Base-by-base conservation (phyloP, 2,329 filamentous ascomycete genomes). In the Cladosporium halotolerans region DNA sequence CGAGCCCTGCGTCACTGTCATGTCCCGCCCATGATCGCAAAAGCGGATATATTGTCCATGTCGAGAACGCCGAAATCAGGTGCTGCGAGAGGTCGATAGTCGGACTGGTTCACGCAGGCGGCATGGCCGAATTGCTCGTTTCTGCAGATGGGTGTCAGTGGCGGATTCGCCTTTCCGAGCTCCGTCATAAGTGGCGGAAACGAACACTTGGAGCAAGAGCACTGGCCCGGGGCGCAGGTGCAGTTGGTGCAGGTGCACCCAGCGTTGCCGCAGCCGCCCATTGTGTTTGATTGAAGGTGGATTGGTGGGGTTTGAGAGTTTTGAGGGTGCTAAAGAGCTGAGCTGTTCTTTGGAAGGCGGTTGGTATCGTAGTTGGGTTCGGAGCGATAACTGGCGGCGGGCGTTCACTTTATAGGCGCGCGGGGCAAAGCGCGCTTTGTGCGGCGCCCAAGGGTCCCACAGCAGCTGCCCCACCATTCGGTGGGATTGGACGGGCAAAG, bases 191-290 rank as follows among this genome's bases (percentile, higher is more conserved):
- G 23, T 28, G 23, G 23, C 23, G 23, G 1, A 43, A 9, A 61
- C 58, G 45, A 58, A 60, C 58, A 51, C 54, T 60, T 39, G 36
- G 36, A 39, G 59, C 62, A 66, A 45, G 58, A 57, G 64, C 64
- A 67, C 43, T 56, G 49, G 55, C 64, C 64, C 14, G 62, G 52
- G 14, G 63, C 58, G 57, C 63, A 66, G 48, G 55, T 50, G 65
- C 62, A 65, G 54, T 57, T 59, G 55, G 59, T 53, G 63, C 64
- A 66, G 28, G 63, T 59, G 64, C 64, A 66, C 44, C 57, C 58
- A 42, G 63, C 53, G 60, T 66, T 66, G 42, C 64, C 65, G 56
- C 65, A 67, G 63, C 64, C 64, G 54, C 60, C 62, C 65, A 67
- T 67, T 49, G 53, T 64, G 61, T 55, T 54, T 49, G 53, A 50